A percentile compares a stretch with the other conserved stretches of the same genome.
Conservation (phyloP, 1,284 basidiomycete genomes). For the Tetrapyrgos nigripes region DNA sequence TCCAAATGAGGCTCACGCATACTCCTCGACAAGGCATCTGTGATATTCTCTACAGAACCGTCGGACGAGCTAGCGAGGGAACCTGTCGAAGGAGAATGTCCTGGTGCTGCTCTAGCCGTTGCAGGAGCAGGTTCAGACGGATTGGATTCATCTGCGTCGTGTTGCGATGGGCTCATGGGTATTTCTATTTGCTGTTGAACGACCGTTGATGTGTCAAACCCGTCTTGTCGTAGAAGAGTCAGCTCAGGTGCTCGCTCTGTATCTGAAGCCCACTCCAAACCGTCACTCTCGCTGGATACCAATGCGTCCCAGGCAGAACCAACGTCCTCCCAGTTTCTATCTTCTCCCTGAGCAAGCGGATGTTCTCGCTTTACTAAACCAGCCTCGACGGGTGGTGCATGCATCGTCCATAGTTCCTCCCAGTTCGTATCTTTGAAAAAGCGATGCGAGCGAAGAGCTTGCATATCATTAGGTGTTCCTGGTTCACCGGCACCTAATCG, state of each 20-base stretch:
- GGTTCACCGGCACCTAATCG: constrained; percentile 71
- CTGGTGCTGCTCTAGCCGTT: background rate
- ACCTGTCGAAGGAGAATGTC: constrained; percentile 4
- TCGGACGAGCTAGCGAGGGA: constrained; percentile 17
- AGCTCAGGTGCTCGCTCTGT: constrained; percentile 43
- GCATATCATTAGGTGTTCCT: constrained; percentile 54
- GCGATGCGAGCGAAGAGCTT: constrained; percentile 73
- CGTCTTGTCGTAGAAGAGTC: constrained; percentile 20
- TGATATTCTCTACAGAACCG: constrained; percentile 13
- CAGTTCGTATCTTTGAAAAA: constrained; percentile 81
- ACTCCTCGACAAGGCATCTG: background rate
- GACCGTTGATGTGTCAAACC: constrained; percentile 13
- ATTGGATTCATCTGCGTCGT: background rate
- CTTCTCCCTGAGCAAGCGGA: constrained; percentile 34
- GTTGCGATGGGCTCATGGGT: background rate
- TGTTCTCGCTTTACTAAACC: constrained; percentile 60
- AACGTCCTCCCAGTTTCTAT: constrained; percentile 54
- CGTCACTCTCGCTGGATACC: constrained; percentile 39
- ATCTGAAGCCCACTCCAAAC: constrained; percentile 55
- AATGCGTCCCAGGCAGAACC: constrained; percentile 62
- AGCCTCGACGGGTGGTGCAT: constrained; percentile 61
- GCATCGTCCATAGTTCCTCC: constrained; percentile 77
- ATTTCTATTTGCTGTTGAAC: constrained; percentile 6
- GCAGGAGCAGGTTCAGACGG: background rate
- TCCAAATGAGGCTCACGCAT: constrained; percentile 9